phyloP scores from a whole-genome alignment of 805 yeast genomes.

The Pichia kluyveri region DNA sequence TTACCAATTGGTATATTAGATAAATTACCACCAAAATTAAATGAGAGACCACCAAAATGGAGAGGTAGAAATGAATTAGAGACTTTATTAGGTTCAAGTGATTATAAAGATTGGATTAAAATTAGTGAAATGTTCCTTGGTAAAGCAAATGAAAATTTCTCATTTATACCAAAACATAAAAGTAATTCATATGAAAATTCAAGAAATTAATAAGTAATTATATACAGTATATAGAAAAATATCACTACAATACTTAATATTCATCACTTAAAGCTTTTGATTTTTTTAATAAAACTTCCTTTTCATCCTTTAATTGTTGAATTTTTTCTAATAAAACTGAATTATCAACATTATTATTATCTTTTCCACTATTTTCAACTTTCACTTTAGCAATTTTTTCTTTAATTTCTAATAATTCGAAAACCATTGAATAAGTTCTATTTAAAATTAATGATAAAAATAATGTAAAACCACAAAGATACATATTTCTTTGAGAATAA shows the following conservation, averaged over 20 bases:
- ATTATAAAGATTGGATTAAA: slow-evolving; percentile 92
- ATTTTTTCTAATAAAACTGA: slow-evolving; percentile 37
- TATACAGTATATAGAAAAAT: not conserved
- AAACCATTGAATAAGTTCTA: slow-evolving; percentile 75
- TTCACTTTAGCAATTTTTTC: slow-evolving; percentile 32
- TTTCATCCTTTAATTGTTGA: slow-evolving; percentile 52
- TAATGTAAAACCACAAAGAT: slow-evolving; percentile 89
- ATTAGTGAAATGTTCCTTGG: slow-evolving; percentile 93
- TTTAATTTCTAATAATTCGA: slow-evolving; percentile 59
- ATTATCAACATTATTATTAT: no score
- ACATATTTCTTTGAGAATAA: slow-evolving; percentile 94
- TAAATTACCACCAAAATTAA: slow-evolving; percentile 76
- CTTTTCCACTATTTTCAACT: not conserved
- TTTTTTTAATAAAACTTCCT: slow-evolving; percentile 63
- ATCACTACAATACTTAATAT: slow-evolving; percentile 32
- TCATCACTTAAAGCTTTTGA: slow-evolving; percentile 58
- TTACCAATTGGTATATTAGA: slow-evolving; percentile 92
- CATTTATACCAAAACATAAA: slow-evolving; percentile 89
- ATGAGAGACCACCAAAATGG: slow-evolving; percentile 93
- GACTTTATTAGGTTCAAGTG: slow-evolving; percentile 75
- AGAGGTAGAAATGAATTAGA: slow-evolving; percentile 88
- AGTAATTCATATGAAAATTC: slow-evolving; percentile 60
- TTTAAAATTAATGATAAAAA: slow-evolving; percentile 79
- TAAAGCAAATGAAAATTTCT: slow-evolving; percentile 64
- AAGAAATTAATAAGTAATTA: not conserved